A percentile compares a stretch with the other conserved stretches of the same genome.
phyloP scores from a whole-genome alignment of 768 basidiomycete genomes.

The Boletus coccyginus region DNA sequence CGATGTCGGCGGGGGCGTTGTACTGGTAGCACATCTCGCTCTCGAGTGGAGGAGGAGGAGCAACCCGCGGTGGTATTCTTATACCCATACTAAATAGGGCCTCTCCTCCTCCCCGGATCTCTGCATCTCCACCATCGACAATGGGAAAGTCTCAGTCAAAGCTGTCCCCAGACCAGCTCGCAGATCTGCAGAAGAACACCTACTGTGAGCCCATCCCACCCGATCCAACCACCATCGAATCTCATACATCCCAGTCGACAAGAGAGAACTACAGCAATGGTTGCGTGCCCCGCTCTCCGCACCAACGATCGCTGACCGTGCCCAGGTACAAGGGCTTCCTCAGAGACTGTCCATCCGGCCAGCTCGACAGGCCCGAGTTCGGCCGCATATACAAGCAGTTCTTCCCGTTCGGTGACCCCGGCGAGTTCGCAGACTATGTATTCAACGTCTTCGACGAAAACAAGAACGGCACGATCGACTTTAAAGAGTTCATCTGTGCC shows the following conservation, averaged over 20 bases:
- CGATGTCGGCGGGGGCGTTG: constrained; percentile 65
- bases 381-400: constrained; percentile 99
- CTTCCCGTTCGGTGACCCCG: constrained; percentile 99
- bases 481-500: constrained; percentile 99
- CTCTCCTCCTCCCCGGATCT: neutral
- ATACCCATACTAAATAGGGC: constrained; percentile 34
- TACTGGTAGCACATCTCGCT: constrained; percentile 66
- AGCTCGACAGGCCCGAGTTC: constrained; percentile 94
- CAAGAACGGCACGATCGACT: constrained; percentile 96
- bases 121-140: constrained; percentile 32
- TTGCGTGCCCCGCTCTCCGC: constrained; percentile 27
- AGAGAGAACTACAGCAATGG: constrained; percentile 97
- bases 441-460: constrained; percentile 98
- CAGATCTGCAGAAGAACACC: constrained; percentile 95
- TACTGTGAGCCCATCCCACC: constrained; percentile 64
- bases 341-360: constrained; percentile 97
- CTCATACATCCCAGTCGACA: constrained; percentile 67
- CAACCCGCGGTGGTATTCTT: constrained; percentile 24
- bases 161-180: constrained; percentile 88
- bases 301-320: constrained; percentile 9
- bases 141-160: constrained; percentile 99
- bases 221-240: constrained; percentile 7
- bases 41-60: constrained; percentile 19
- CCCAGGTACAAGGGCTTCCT: constrained; percentile 98
- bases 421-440: constrained; percentile 95